Conservation (phyloP, 257 asterid species). For the Verbascum thapsus region DNA sequence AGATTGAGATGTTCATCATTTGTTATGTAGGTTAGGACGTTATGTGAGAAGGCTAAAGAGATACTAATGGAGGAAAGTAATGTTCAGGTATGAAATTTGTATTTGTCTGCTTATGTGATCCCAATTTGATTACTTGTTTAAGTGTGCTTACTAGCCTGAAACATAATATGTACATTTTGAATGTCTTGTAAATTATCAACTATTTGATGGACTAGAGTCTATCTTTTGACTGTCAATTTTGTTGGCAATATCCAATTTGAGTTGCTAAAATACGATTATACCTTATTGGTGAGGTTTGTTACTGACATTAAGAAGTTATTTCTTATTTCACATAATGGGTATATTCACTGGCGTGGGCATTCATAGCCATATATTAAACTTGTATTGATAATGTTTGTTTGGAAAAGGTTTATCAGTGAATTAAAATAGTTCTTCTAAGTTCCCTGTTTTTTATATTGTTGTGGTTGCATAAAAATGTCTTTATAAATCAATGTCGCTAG, state of each 20-base stretch:
- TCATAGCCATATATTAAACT: neutral
- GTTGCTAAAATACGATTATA: neutral
- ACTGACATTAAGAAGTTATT: slow-evolving; percentile 5
- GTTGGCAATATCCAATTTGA: no score
- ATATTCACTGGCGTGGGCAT: neutral
- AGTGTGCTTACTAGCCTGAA: neutral
- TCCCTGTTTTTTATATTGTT: neutral
- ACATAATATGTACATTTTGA: neutral
- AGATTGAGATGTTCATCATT: slow-evolving; percentile 28
- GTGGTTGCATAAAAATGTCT: neutral
- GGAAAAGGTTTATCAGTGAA: no score
- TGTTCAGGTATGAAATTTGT: slow-evolving; percentile 53
- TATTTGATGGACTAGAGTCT: neutral
- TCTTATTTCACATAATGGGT: neutral
- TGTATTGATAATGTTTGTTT: neutral
- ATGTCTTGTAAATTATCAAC: slow-evolving; percentile 7
- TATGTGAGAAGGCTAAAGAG: slow-evolving; percentile 76
- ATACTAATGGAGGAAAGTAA: slow-evolving; percentile 67
- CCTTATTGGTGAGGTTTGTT: slow-evolving; percentile 1
- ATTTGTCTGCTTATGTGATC: neutral
- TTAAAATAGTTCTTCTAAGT: no score
- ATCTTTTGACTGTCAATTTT: neutral
- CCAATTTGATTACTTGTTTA: slow-evolving; percentile 6
- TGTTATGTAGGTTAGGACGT: slow-evolving; percentile 51
- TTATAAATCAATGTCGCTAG: neutral